Percentiles rank a stretch among this genome's conserved stretches.
Evolutionary conservation across 2,329 filamentous ascomycete species (phyloP).

Genomic region (Arachnomyces sp.): DNA sequence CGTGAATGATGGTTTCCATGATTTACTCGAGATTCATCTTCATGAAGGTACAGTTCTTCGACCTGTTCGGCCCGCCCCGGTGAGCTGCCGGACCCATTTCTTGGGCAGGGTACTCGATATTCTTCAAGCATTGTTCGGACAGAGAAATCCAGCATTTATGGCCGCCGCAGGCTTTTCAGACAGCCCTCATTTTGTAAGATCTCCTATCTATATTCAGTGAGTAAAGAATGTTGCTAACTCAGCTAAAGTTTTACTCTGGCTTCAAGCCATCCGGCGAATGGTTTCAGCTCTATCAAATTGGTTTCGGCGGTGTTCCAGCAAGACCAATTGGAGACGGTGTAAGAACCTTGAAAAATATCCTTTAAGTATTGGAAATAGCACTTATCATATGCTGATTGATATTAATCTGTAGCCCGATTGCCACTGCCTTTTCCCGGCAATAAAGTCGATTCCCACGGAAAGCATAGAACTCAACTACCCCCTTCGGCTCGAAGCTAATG

Average conservation of each 20-base stretch:
- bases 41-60: conserved; percentile 40
- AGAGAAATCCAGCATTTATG: conserved; percentile 39
- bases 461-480: conserved; percentile 44
- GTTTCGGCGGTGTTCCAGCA: conserved; percentile 44
- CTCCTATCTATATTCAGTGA: not conserved
- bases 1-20: conserved; percentile 47
- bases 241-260: conserved; percentile 38
- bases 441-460: conserved; percentile 45
- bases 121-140: conserved; percentile 44
- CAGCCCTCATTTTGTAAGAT: conserved; percentile 36
- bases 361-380: not conserved
- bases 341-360: not conserved
- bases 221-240: not conserved
- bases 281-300: conserved; percentile 46
- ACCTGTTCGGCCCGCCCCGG: conserved; percentile 40
- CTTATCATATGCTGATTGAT: not conserved
- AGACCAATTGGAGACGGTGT: conserved; percentile 40
- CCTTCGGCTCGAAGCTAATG: conserved; percentile 42
- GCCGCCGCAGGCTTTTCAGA: conserved; percentile 46
- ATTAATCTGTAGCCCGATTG: conserved; percentile 30
- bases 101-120: conserved; percentile 43
- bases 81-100: conserved; percentile 43
- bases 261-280: conserved; percentile 43
- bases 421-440: conserved; percentile 45
- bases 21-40: conserved; percentile 42